phyloP scores from a whole-genome alignment of 345 rosid genomes.

The Rubroshorea leprosula region DNA sequence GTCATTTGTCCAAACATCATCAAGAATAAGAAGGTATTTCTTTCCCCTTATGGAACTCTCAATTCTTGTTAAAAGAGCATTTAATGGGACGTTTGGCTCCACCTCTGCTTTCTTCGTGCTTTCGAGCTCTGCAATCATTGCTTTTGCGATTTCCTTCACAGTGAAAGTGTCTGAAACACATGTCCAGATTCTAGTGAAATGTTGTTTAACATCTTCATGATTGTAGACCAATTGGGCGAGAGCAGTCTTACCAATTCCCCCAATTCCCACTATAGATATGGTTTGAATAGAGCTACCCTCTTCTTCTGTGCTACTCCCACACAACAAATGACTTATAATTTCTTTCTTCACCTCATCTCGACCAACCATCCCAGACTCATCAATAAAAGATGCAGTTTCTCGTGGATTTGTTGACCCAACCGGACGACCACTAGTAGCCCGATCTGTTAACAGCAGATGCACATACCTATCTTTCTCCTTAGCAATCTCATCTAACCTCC shows the following conservation, averaged over 20 bases:
- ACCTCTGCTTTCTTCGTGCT: neutral
- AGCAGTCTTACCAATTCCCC: neutral
- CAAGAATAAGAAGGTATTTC: neutral
- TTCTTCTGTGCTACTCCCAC: neutral
- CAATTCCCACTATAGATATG: neutral
- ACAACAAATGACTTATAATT: neutral
- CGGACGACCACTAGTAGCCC: too few relatives aligned
- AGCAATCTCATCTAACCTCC: neutral
- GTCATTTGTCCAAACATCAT: neutral
- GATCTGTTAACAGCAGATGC: neutral
- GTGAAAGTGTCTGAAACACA: neutral
- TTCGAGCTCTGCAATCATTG: neutral
- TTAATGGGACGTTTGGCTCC: neutral
- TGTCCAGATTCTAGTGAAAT: neutral
- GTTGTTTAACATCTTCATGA: neutral
- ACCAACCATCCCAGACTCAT: neutral
- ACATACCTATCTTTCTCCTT: neutral
- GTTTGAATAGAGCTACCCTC: too few relatives aligned
- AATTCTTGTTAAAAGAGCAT: neutral
- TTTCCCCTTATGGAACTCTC: neutral
- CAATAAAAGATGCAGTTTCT: neutral
- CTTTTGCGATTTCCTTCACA: neutral
- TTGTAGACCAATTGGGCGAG: neutral
- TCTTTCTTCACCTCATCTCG: neutral
- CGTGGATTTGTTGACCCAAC: neutral